These are phyloP conservation scores for Pleoardoris graminearum DNA, from an alignment of 2,329 filamentous ascomycete genomes.

Conservation along the genomic window DNA sequence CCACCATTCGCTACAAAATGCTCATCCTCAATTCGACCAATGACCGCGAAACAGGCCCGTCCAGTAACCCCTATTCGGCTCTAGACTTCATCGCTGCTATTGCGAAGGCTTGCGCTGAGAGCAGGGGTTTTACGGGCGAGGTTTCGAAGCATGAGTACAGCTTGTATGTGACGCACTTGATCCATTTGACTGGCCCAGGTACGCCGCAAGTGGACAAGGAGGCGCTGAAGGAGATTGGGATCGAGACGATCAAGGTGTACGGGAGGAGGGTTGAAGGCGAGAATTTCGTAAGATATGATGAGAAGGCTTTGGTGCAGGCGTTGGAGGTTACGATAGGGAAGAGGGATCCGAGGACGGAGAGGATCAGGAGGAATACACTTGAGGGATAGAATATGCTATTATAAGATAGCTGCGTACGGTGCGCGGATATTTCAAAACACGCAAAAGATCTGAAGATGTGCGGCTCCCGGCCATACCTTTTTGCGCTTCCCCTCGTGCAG, in stretches of 20 bases:
- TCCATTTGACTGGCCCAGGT: conserved; percentile 73
- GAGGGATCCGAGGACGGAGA: conserved; percentile 53
- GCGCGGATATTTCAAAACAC: no score
- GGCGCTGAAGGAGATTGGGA: conserved; percentile 66
- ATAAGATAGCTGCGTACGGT: no score
- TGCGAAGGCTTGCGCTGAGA: conserved; percentile 65
- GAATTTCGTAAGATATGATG: conserved; percentile 70
- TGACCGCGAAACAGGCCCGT: conserved; percentile 85
- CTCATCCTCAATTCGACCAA: conserved; percentile 81
- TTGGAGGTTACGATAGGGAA: conserved; percentile 76
- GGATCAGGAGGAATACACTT: conserved; percentile 11
- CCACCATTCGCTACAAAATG: conserved; percentile 68
- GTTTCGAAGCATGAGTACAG: conserved; percentile 54
- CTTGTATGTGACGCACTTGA: conserved; percentile 78
- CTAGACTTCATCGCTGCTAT: conserved; percentile 83
- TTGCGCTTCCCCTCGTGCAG: no score
- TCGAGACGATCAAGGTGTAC: conserved; percentile 77
- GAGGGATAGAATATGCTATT: neutral
- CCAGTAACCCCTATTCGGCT: conserved; percentile 66
- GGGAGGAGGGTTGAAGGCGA: conserved; percentile 65
- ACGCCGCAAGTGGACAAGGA: conserved; percentile 72
- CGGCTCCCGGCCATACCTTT: neutral
- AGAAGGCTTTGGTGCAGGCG: conserved; percentile 71
- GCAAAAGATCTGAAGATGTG: no score
- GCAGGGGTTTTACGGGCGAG: conserved; percentile 33